A percentile compares a stretch with the other conserved stretches of the same genome.
These are phyloP conservation scores for Phytophthora vignae DNA, from an alignment of 352 stramenopile species.

Conservation along the genomic window DNA sequence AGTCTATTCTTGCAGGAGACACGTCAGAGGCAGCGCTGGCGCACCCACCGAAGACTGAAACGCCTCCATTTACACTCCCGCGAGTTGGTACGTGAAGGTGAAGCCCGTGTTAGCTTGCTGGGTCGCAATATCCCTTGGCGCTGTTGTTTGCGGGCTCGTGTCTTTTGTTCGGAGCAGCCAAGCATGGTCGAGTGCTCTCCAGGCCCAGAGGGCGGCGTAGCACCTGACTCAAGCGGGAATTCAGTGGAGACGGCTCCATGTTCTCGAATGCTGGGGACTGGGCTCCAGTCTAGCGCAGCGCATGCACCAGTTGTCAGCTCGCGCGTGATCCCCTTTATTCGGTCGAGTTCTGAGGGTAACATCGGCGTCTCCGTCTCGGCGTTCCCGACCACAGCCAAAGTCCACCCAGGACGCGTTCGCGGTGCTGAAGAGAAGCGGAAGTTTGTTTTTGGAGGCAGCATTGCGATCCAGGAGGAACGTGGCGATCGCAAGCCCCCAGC, in stretches of 20 bases:
- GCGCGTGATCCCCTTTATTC: slow-evolving; percentile 27
- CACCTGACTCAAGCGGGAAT: slow-evolving; percentile 14
- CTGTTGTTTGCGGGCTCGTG: slow-evolving; percentile 24
- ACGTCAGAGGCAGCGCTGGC: slow-evolving; percentile 9
- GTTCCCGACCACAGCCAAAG: slow-evolving; percentile 11
- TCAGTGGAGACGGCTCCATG: background rate
- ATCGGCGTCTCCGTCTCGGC: slow-evolving; percentile 23
- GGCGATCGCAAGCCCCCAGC: background rate
- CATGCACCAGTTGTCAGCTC: background rate
- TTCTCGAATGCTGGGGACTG: background rate
- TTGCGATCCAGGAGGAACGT: background rate
- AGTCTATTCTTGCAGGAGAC: slow-evolving; percentile 40
- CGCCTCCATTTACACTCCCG: slow-evolving; percentile 19
- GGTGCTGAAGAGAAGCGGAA: background rate
- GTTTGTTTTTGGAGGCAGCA: background rate
- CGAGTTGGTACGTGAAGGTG: slow-evolving; percentile 20
- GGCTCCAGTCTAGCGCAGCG: background rate
- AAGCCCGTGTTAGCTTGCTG: background rate
- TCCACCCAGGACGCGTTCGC: slow-evolving; percentile 7
- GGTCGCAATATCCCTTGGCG: slow-evolving; percentile 10
- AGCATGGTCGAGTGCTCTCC: slow-evolving; percentile 30
- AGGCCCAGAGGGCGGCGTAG: slow-evolving; percentile 8
- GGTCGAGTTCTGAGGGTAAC: slow-evolving; percentile 46
- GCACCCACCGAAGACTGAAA: slow-evolving; percentile 19
- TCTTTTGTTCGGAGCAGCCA: slow-evolving; percentile 24